Percentiles rank a stretch among this genome's conserved stretches.
Conservation (phyloP, 2,329 filamentous ascomycete genomes). For the Calycina herbarum region DNA sequence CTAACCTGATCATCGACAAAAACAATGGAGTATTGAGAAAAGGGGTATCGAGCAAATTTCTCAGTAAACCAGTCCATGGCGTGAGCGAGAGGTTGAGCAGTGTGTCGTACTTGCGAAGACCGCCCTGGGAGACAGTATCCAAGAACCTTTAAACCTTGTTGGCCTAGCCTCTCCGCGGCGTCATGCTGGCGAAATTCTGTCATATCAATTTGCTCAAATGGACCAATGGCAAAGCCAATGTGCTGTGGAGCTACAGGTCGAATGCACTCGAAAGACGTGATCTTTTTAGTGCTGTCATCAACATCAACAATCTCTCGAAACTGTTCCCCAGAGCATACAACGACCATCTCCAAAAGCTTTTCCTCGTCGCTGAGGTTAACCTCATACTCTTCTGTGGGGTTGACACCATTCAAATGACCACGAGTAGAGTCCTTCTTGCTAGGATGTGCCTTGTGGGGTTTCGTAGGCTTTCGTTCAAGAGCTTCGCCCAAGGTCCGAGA, state of each 20-base stretch:
- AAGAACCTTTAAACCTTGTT: constrained; percentile 76
- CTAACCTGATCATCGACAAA: constrained; percentile 87
- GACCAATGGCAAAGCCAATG: constrained; percentile 89
- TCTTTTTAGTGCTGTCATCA: constrained; percentile 78
- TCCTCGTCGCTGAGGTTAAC: constrained; percentile 68
- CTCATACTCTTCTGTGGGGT: constrained; percentile 36
- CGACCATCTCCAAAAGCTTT: constrained; percentile 81
- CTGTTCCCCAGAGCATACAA: constrained; percentile 87
- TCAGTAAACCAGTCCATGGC: constrained; percentile 91
- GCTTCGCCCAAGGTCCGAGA: constrained; percentile 84
- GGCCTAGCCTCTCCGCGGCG: constrained; percentile 86
- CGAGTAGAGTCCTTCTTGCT: constrained; percentile 41
- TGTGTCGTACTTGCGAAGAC: constrained; percentile 79
- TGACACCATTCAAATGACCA: constrained; percentile 14
- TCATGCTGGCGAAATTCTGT: constrained; percentile 87
- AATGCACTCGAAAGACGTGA: constrained; percentile 77
- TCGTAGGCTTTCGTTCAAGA: constrained; percentile 46
- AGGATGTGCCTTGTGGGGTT: constrained; percentile 41
- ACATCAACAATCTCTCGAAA: constrained; percentile 80
- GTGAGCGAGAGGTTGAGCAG: constrained; percentile 78
- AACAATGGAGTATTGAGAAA: constrained; percentile 86
- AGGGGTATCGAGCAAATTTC: constrained; percentile 87
- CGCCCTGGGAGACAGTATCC: constrained; percentile 88
- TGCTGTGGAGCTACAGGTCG: constrained; percentile 81
- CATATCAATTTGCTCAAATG: constrained; percentile 90